Evolutionary conservation across 2,329 filamentous ascomycete genomes (phyloP), one percentile per base, ranked within the genome.

Genomic region (Pezicula radicicola): DNA sequence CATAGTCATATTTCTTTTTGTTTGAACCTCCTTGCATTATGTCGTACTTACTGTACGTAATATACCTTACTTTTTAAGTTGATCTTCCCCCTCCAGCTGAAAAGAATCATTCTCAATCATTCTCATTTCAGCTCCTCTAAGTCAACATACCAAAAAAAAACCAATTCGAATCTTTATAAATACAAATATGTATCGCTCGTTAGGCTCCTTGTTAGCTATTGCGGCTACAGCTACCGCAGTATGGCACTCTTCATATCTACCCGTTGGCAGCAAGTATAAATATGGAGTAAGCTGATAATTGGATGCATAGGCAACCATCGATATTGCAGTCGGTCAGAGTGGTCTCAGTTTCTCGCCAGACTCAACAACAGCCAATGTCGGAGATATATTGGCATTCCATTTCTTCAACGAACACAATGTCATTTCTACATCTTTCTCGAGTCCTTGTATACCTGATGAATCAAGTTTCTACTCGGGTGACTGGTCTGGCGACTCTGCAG

Each of bases 271-370:
- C 13, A 4, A 9, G 15, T 40, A 7, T 8, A 40, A 18, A 18
- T 9, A 16, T 37, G 19, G 18, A 16, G 16, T n/a, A 15, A 33
- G 28, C 21, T 15, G 21, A 16, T 33, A 10, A 10, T 28, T 27
- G n/a, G 28, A 61, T 76, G 48, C 64, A 62, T 30, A 45, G 21
- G 39, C 46, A 9, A 59, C 53, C 15, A 50, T 58, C 77, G 76
- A 64, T 70, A 37, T 93, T 89, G 53, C 91, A 90, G 56, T 91
- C 91, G 55, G 89, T 90, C 80, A 96, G 88, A 65, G 96, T 79
- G 41, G 90, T 89, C 70, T 97, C 90, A 56, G 96, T 96, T 81
- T 97, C 91, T 48, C 63, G 30, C 78, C 78, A 7, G 67, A 72
- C 49, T 70, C 60, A n/a, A 53, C 67, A 46, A 61, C 45, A 27